phyloP scores from a whole-genome alignment of 2,329 filamentous ascomycete species.

The Stemphylium lycopersici region DNA sequence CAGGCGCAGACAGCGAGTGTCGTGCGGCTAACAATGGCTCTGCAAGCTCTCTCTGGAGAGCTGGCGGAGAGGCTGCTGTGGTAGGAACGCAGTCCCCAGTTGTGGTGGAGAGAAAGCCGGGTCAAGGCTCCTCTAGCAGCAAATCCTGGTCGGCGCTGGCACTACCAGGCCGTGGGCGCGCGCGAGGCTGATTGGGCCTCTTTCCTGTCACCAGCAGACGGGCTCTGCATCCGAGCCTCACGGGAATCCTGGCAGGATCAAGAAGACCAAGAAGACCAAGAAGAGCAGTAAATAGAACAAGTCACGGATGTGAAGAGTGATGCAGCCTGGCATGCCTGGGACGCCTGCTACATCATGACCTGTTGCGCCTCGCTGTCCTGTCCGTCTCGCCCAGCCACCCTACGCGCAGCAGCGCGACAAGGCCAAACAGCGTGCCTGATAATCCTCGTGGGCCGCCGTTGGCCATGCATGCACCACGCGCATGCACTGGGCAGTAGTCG shows the following conservation, averaged over 20 bases:
- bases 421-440: conserved; percentile 11
- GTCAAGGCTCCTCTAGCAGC: conserved; percentile 17
- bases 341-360: conserved; percentile 7
- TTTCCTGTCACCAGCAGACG: neutral
- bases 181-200: conserved; percentile 4
- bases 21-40: conserved; percentile 22
- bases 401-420: conserved; percentile 2
- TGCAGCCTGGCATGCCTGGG: no score
- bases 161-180: conserved; percentile 10
- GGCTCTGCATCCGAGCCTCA: no score
- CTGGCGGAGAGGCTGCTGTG: conserved; percentile 14
- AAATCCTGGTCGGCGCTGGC: conserved; percentile 23
- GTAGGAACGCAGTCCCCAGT: conserved; percentile 9
- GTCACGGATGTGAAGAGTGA: no score
- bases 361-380: neutral
- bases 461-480: conserved; percentile 11
- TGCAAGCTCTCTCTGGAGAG: conserved; percentile 13
- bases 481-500: conserved; percentile 4
- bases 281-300: no score
- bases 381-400: conserved; percentile 10
- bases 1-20: conserved; percentile 17
- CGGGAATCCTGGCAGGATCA: no score
- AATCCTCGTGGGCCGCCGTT: conserved; percentile 17
- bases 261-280: no score
- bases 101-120: conserved; percentile 20